Percentiles rank a stretch among this genome's conserved stretches.
phyloP scores from a whole-genome alignment of 768 basidiomycete species.

The Boletellus sp. region DNA sequence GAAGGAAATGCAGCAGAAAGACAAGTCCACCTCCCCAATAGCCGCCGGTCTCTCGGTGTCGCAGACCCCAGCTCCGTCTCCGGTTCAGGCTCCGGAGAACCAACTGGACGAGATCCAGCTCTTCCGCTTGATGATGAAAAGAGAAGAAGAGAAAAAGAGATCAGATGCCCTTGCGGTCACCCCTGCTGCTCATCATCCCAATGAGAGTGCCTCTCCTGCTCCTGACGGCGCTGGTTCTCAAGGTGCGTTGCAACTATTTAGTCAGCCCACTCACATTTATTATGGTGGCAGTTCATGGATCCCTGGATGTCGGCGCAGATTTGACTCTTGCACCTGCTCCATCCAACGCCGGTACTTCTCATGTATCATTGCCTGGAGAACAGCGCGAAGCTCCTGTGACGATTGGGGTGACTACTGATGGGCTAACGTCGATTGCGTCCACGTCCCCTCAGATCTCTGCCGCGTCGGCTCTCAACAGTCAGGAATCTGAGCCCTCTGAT shows the following conservation, averaged over 20 bases:
- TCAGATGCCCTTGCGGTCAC: slow-evolving; percentile 18
- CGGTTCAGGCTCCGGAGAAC: slow-evolving; percentile 25
- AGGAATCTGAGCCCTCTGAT: slow-evolving; percentile 20
- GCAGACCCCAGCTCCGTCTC: slow-evolving; percentile 22
- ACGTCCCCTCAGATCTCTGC: slow-evolving; percentile 8
- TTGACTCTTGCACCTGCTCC: background rate
- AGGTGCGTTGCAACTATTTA: slow-evolving; percentile 15
- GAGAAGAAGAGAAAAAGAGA: slow-evolving; percentile 56
- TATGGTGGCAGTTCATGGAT: slow-evolving; percentile 7
- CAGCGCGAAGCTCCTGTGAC: slow-evolving; percentile 4
- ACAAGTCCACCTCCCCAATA: slow-evolving; percentile 41
- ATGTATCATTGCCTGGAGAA: slow-evolving; percentile 16
- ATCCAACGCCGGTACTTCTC: slow-evolving; percentile 10
- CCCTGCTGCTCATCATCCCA: background rate
- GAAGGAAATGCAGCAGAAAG: slow-evolving; percentile 76
- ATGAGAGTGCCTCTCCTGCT: slow-evolving; percentile 12
- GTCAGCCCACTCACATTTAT: slow-evolving; percentile 11
- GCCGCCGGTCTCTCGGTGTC: slow-evolving; percentile 8
- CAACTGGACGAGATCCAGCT: slow-evolving; percentile 79
- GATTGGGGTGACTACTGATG: slow-evolving; percentile 1
- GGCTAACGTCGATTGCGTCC: slow-evolving; percentile 8
- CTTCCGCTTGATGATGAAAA: slow-evolving; percentile 81
- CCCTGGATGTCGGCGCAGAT: slow-evolving; percentile 8
- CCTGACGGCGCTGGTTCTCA: slow-evolving; percentile 11
- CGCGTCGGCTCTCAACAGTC: background rate